Conservation (phyloP, 148 eudicot species). For the Amaranthus cruentus region DNA sequence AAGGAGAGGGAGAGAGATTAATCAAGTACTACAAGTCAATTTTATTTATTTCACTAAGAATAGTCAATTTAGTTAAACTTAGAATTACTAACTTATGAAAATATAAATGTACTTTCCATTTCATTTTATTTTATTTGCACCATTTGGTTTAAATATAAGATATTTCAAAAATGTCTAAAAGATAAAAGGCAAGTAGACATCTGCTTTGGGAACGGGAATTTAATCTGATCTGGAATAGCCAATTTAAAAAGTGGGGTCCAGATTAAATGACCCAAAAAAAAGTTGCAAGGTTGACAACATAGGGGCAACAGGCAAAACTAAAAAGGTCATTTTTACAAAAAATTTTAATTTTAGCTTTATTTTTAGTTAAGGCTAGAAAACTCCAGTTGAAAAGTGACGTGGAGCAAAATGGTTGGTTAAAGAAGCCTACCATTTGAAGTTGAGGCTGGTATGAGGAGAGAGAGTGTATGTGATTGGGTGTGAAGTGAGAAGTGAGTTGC, state of each 20-base stretch:
- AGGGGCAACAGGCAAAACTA: slow-evolving; percentile 5
- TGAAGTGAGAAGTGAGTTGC: slow-evolving; percentile 7
- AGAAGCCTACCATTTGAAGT: background rate
- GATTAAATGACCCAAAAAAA: background rate
- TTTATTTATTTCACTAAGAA: too few species aligned
- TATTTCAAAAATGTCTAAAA: too few species aligned
- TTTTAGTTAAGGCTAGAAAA: slow-evolving; percentile 2
- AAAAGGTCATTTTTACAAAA: background rate
- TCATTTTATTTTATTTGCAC: too few species aligned
- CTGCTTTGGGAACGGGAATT: background rate
- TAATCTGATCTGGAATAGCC: slow-evolving; percentile 22
- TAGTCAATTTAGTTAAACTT: too few species aligned
- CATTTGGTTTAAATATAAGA: too few species aligned
- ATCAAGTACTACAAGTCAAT: too few species aligned
- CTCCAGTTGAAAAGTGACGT: slow-evolving; percentile 9
- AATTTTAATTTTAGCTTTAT: background rate
- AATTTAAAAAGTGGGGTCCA: slow-evolving; percentile 11
- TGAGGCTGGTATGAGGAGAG: slow-evolving; percentile 16
- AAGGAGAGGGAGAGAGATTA: too few species aligned
- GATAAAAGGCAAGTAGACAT: too few species aligned
- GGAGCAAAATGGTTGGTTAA: slow-evolving; percentile 15
- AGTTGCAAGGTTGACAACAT: slow-evolving; percentile 15
- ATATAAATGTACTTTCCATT: too few species aligned
- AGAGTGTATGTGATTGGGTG: slow-evolving; percentile 20
- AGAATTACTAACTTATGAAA: too few species aligned